Base-by-base conservation (phyloP, 2,329 filamentous ascomycete species). In the Hirsutella thompsonii region DNA sequence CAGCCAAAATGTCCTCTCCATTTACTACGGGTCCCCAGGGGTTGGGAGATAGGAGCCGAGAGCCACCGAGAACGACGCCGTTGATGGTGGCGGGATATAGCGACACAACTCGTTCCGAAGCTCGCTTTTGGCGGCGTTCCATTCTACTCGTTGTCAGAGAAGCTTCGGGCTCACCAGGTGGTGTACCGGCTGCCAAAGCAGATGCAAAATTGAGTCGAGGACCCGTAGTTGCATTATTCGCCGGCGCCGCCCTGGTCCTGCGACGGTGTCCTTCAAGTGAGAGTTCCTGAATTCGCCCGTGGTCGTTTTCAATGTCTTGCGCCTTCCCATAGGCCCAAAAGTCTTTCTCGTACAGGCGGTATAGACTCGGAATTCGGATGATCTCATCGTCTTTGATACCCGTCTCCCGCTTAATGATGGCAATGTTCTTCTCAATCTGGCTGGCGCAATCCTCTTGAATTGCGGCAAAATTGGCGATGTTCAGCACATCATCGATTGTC, bases 1-100 rank as follows among this genome's bases (percentile, higher is more conserved):
- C 37, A 3, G 45, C 45, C 1, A 60, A 20, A 1, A 58, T 44
- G 16, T 60, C 57, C 33, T 44, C 26, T 0, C 48, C 50, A 5
- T 54, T 36, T 3, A 57, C 48, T 3, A 56, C 33, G 2, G 42
- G 56, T 9, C 45, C 55, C 55, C 53, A 55, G 14, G 44, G 53
- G 20, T 52, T 52, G 0, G 54, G 48, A 5, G 44, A 45, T 3
- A 56, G 30, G 8, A 40, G 32, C 9, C 37, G 16, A 3, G 19
- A 44, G 21, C 38, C 37, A 39, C n/a, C 44, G 4, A 51, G 40
- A 2, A 55, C 49, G n/a, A 55, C 21, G 3, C 49, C 43, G 21
- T 54, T 55, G 35, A 55, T 43, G 1, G 42, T 39, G 10, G 37
- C 46, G 1, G 50, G 52, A 35, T 45, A 47, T 11, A 50, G 49